Base-by-base conservation (phyloP, 257 asterid genomes). In the Lycium barbarum region DNA sequence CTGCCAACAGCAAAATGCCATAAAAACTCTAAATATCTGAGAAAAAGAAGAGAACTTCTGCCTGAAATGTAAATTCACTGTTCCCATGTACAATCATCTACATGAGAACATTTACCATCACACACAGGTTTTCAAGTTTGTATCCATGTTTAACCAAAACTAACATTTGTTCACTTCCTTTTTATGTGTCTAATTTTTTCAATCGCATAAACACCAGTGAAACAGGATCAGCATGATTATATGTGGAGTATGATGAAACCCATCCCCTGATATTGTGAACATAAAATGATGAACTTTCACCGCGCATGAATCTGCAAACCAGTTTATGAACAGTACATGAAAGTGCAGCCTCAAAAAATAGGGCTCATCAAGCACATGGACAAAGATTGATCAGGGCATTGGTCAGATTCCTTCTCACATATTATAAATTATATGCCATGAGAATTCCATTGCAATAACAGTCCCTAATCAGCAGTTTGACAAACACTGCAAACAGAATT, bases 1-100 rank as follows among this genome's bases (percentile, higher is more conserved):
- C 99, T 96, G 97, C 73, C 83, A 74, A 87, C 79, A 62, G 43
- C 9, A 67, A 57, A 87, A 79, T 66, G 65, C 40, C 83, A 12
- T 53, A 40, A 35, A 65, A 59, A 58, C 63, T 61, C 79, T 83
- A 35, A 43, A 57, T 33, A 84, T 47, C 49, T 43, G 83, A 81
- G 22, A 18, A 20, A 38, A 76, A 78, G 59, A 74, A 80, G 49
- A 74, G 20, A 20, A 80, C 45, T 26, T 74, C 13, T 2, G 14
- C 63, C 47, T 51, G 47, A 61, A 40, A 81, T 43, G 61, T 33
- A 26, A 26, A 76, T 22, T 49, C 63, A 76, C 82, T 13, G 38
- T 15, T 76, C 47, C 80, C 82, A 51, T 12, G 82, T 26, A 53
- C 63, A 74, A 74, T 74, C 36, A 26, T 51, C 63, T 8, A 2